phyloP scores from a whole-genome alignment of 805 yeast species.

The Ogataea paradorogensis region DNA sequence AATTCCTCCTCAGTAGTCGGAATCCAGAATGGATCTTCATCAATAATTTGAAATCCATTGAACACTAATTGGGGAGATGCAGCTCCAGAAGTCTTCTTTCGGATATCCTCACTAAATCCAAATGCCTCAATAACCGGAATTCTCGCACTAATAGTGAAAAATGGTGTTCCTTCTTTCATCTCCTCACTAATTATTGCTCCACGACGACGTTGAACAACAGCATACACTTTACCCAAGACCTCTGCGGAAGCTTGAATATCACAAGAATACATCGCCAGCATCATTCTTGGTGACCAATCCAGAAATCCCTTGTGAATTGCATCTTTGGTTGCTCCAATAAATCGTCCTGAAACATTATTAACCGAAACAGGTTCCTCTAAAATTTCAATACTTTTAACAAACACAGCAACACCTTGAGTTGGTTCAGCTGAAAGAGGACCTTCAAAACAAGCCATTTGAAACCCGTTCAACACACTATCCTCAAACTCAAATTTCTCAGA shows the following conservation, averaged over 20 bases:
- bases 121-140: slow-evolving; percentile 95
- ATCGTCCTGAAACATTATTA: slow-evolving; percentile 61
- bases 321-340: slow-evolving; percentile 71
- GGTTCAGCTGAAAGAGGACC: slow-evolving; percentile 93
- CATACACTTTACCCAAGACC: slow-evolving; percentile 91
- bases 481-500: slow-evolving; percentile 41
- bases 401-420: slow-evolving; percentile 72
- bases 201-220: slow-evolving; percentile 84
- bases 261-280: slow-evolving; percentile 90
- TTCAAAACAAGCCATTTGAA: slow-evolving; percentile 72
- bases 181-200: slow-evolving; percentile 89
- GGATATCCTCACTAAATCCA: slow-evolving; percentile 92
- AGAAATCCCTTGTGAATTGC: slow-evolving; percentile 66
- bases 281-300: slow-evolving; percentile 83
- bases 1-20: slow-evolving; percentile 96
- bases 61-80: slow-evolving; percentile 95
- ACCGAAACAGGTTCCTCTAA: slow-evolving; percentile 33
- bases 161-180: slow-evolving; percentile 97
- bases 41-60: slow-evolving; percentile 81
- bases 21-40: slow-evolving; percentile 97
- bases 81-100: slow-evolving; percentile 93
- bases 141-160: slow-evolving; percentile 79
- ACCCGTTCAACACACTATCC: slow-evolving; percentile 73
- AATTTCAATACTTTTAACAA: slow-evolving; percentile 40
- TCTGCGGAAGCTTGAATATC: slow-evolving; percentile 95